Conservation (phyloP, 2,329 filamentous ascomycete species). For the Diplodia intermedia region DNA sequence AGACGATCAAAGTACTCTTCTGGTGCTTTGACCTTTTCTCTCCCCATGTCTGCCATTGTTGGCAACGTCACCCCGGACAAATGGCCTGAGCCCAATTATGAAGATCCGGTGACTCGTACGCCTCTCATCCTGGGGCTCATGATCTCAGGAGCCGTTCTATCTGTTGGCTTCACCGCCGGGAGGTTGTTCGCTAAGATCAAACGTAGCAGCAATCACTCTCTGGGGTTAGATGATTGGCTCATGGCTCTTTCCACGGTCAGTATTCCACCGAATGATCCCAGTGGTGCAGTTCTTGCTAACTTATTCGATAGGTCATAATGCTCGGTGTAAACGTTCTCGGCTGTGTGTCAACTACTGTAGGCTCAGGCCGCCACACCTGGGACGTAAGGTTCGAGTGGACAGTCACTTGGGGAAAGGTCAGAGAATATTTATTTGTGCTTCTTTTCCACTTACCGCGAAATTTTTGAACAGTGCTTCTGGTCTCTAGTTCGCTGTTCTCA, state of each 20-base stretch:
- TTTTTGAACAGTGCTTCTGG: constrained; percentile 14
- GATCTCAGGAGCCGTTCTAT: constrained; percentile 37
- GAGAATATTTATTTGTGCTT: not conserved
- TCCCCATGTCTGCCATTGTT: constrained; percentile 27
- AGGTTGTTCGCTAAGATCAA: constrained; percentile 39
- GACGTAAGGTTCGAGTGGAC: constrained; percentile 22
- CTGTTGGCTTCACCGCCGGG: constrained; percentile 27
- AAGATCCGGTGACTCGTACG: constrained; percentile 39
- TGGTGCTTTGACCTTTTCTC: constrained; percentile 18
- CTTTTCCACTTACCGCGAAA: not conserved
- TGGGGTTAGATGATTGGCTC: constrained; percentile 41
- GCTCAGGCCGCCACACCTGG: constrained; percentile 44
- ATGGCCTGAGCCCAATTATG: constrained; percentile 43
- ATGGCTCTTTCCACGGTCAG: constrained; percentile 40
- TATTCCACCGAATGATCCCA: not conserved
- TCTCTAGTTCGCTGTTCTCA: not conserved
- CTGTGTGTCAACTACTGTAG: constrained; percentile 40
- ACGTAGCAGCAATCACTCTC: constrained; percentile 37
- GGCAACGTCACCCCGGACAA: constrained; percentile 22
- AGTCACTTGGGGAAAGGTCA: constrained; percentile 29
- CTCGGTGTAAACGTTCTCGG: constrained; percentile 41
- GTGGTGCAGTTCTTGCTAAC: not conserved
- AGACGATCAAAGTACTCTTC: constrained; percentile 5
- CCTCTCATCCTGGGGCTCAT: constrained; percentile 39
- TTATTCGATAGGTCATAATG: constrained; percentile 20